phyloP scores from a whole-genome alignment of 129 eudicot species.

The Helianthus annuus region HanXRQr2.0-SUNRISE NC_035443.2:42212897-42213396 shows the following conservation, averaged over 20 bases:
- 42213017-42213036: background rate
- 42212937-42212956: background rate
- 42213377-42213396: too few relatives aligned
- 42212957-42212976: conserved; percentile 3
- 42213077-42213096: background rate
- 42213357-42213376: too few relatives aligned
- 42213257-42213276: too few relatives aligned
- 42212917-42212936: conserved; percentile 15
- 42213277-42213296: too few relatives aligned
- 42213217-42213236: background rate
- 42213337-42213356: too few relatives aligned
- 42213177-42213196: background rate
- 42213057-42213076: background rate
- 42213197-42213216: background rate
- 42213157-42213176: too few relatives aligned
- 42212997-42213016: background rate
- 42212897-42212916: conserved; percentile 29
- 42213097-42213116: background rate
- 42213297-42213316: too few relatives aligned
- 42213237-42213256: background rate
- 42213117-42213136: background rate
- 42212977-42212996: conserved; percentile 1
- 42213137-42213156: background rate
- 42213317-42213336: too few relatives aligned
- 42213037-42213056: background rate